Evolutionary conservation across 148 eudicot genomes (phyloP).

Genomic region (Vaccinium darrowii): DNA sequence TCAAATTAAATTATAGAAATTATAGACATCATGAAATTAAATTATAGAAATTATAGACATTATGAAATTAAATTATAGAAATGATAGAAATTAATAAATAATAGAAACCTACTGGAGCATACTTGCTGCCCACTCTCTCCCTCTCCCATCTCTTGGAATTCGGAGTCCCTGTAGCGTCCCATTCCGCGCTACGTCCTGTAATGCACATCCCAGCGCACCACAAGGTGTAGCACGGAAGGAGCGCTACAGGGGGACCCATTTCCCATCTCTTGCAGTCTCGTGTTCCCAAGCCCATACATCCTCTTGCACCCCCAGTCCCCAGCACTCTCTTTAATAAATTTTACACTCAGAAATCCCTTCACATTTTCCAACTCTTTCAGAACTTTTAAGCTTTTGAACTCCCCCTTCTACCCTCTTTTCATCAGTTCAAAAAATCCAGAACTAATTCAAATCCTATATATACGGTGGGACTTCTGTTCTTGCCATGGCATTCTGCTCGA

Average conservation of each 20-base stretch:
- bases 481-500: constrained; percentile 13
- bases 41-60: too few species aligned
- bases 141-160: constrained; percentile 1
- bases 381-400: constrained; percentile 19
- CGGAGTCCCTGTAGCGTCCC: too few species aligned
- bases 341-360: constrained; percentile 14
- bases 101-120: constrained; percentile 22
- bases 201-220: too few species aligned
- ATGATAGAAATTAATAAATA: too few species aligned
- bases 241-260: too few species aligned
- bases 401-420: neutral
- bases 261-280: constrained; percentile 54
- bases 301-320: neutral
- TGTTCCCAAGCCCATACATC: constrained; percentile 76
- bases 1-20: too few species aligned
- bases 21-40: too few species aligned
- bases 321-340: constrained; percentile 19
- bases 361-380: constrained; percentile 19
- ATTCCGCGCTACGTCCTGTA: too few species aligned
- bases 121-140: neutral
- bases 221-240: too few species aligned
- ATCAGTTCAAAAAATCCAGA: neutral
- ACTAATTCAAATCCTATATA: neutral
- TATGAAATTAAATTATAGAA: too few species aligned
- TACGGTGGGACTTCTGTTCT: constrained; percentile 10